Evolutionary conservation across 495 filamentous ascomycete genomes (phyloP).

Genomic region (Aspergillus cavernicola): DNA sequence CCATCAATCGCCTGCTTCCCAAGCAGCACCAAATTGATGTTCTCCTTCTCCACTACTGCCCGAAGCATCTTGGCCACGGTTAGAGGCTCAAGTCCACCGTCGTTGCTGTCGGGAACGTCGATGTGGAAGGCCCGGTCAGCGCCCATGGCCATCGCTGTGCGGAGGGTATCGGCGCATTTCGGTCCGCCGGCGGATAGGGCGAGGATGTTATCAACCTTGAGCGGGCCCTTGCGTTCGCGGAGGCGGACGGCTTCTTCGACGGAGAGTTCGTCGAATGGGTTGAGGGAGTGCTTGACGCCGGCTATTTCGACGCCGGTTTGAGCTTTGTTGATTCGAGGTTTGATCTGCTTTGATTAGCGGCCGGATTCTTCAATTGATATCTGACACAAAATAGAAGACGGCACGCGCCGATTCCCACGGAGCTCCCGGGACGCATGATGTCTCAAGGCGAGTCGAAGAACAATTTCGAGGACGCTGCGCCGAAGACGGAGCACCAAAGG

Average conservation of each 20-base stretch:
- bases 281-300: slow-evolving; percentile 94
- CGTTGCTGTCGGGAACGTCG: slow-evolving; percentile 53
- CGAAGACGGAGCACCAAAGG: slow-evolving; percentile 19
- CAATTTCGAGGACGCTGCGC: slow-evolving; percentile 8
- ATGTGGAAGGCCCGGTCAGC: slow-evolving; percentile 89
- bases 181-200: slow-evolving; percentile 82
- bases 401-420: too few relatives aligned
- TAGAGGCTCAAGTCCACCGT: slow-evolving; percentile 75
- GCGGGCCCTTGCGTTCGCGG: slow-evolving; percentile 66
- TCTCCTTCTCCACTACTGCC: slow-evolving; percentile 72
- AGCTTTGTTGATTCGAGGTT: slow-evolving; percentile 95
- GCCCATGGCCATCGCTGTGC: slow-evolving; percentile 98
- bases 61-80: slow-evolving; percentile 83
- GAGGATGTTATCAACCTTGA: slow-evolving; percentile 79
- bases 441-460: too few relatives aligned
- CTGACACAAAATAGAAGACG: too few relatives aligned
- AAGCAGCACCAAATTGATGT: slow-evolving; percentile 84
- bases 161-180: slow-evolving; percentile 80
- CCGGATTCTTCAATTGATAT: too few relatives aligned
- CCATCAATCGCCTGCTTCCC: slow-evolving; percentile 99
- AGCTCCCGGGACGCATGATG: too few relatives aligned
- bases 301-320: slow-evolving; percentile 88
- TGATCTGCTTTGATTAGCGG: slow-evolving; percentile 70
- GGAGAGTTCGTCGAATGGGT: slow-evolving; percentile 98
- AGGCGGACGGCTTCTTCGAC: slow-evolving; percentile 93